Percentiles rank a stretch among this genome's conserved stretches.
Evolutionary conservation across 768 basidiomycete species (phyloP).

Genomic region (Tricholoma furcatifolium): DNA sequence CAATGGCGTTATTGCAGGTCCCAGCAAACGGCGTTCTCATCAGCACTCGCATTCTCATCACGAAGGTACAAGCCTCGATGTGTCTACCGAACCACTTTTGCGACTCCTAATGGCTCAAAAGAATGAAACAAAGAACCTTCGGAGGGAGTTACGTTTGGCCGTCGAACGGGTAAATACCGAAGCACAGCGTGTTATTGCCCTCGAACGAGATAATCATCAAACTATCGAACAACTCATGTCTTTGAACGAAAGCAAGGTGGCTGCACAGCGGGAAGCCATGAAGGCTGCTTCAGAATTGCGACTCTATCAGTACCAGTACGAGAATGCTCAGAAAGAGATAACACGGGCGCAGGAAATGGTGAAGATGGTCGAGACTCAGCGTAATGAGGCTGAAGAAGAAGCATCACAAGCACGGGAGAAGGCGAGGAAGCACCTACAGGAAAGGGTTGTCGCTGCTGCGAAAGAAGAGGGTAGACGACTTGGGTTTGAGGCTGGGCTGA

Average conservation of each 20-base stretch:
- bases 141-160: slow-evolving; percentile 33
- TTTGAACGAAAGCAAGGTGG: slow-evolving; percentile 34
- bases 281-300: slow-evolving; percentile 35
- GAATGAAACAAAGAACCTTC: slow-evolving; percentile 32
- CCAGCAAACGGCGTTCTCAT: slow-evolving; percentile 10
- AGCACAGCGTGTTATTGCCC: slow-evolving; percentile 30
- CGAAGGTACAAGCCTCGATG: slow-evolving; percentile 6
- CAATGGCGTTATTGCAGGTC: neutral
- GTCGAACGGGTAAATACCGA: slow-evolving; percentile 34
- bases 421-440: slow-evolving; percentile 50
- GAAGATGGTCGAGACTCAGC: slow-evolving; percentile 45
- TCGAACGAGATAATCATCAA: slow-evolving; percentile 33
- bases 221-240: slow-evolving; percentile 30
- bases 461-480: slow-evolving; percentile 56
- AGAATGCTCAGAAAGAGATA: slow-evolving; percentile 49
- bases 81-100: slow-evolving; percentile 25
- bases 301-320: slow-evolving; percentile 38
- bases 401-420: slow-evolving; percentile 50
- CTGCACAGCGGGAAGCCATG: slow-evolving; percentile 36
- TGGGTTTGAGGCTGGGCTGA: slow-evolving; percentile 50
- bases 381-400: slow-evolving; percentile 56
- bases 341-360: slow-evolving; percentile 48
- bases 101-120: slow-evolving; percentile 31
- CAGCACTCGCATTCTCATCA: slow-evolving; percentile 8
- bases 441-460: slow-evolving; percentile 49